These are phyloP conservation scores for Citropsis articulata DNA, from an alignment of 345 rosid species.

Conservation along the genomic window DNA sequence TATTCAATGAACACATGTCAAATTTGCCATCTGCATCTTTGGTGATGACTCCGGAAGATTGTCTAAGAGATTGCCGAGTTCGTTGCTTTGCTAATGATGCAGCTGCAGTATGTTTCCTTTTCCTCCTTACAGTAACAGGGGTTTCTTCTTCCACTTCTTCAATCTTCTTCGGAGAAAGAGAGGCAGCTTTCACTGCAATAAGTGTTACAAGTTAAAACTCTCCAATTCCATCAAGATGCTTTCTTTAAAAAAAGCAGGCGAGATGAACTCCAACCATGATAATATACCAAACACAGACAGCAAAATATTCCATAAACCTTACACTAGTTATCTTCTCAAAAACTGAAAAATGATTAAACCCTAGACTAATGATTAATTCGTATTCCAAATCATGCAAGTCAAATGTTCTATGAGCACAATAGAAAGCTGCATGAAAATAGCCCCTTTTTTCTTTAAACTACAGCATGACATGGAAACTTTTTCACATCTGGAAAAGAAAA, in stretches of 20 bases:
- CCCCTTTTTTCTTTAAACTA: neutral
- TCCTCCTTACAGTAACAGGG: constrained; percentile 24
- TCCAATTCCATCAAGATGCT: neutral
- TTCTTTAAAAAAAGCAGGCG: no score
- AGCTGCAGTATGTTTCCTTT: constrained; percentile 33
- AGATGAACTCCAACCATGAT: neutral
- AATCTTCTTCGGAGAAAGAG: constrained; percentile 21
- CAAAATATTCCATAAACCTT: neutral
- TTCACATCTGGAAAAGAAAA: constrained; percentile 1
- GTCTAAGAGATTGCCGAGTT: constrained; percentile 30
- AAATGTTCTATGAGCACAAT: neutral
- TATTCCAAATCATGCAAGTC: neutral
- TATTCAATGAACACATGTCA: constrained; percentile 17
- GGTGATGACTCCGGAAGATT: neutral
- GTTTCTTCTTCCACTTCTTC: constrained; percentile 19
- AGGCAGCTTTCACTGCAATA: constrained; percentile 29
- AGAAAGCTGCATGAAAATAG: neutral
- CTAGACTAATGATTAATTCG: neutral
- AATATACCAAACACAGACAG: neutral
- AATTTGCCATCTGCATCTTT: constrained; percentile 17
- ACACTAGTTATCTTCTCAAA: neutral
- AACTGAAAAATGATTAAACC: neutral
- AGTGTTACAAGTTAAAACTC: neutral
- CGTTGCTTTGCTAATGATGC: constrained; percentile 26
- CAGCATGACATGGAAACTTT: neutral